Evolutionary conservation across 352 stramenopile species (phyloP).

Genomic region (Phytophthora pluvialis): DNA sequence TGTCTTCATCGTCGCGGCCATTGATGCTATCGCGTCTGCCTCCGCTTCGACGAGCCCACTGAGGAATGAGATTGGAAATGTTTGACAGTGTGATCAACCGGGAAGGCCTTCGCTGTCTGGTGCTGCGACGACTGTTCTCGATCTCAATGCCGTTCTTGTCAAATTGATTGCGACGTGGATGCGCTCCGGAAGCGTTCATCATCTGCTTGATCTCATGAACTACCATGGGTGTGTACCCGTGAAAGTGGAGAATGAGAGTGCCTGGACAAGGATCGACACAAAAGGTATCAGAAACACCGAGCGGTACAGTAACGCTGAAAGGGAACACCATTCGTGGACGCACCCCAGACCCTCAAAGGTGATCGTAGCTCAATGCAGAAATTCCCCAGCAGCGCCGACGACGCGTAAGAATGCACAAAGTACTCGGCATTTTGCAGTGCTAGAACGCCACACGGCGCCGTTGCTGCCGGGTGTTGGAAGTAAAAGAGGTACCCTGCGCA

Average conservation of each 20-base stretch:
- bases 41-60: conserved; percentile 42
- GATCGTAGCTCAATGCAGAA: conserved; percentile 80
- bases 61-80: conserved; percentile 40
- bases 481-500: conserved; percentile 78
- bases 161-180: conserved; percentile 29
- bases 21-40: conserved; percentile 45
- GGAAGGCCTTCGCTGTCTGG: conserved; percentile 22
- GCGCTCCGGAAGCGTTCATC: conserved; percentile 55
- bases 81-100: conserved; percentile 45
- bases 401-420: conserved; percentile 76
- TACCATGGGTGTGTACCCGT: conserved; percentile 54
- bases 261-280: conserved; percentile 29
- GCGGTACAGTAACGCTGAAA: background rate
- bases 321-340: background rate
- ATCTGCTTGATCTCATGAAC: conserved; percentile 59
- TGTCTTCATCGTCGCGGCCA: conserved; percentile 54
- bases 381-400: conserved; percentile 63
- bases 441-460: conserved; percentile 67
- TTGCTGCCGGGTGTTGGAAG: conserved; percentile 62
- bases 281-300: background rate
- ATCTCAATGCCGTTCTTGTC: conserved; percentile 26
- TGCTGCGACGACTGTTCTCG: conserved; percentile 22
- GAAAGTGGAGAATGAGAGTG: conserved; percentile 81
- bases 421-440: conserved; percentile 71
- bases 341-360: conserved; percentile 66